A percentile compares a stretch with the other conserved stretches of the same genome.
These are phyloP conservation scores for Aspergillus uvarum DNA, from an alignment of 2,329 filamentous ascomycete genomes.

Conservation along the genomic window DNA sequence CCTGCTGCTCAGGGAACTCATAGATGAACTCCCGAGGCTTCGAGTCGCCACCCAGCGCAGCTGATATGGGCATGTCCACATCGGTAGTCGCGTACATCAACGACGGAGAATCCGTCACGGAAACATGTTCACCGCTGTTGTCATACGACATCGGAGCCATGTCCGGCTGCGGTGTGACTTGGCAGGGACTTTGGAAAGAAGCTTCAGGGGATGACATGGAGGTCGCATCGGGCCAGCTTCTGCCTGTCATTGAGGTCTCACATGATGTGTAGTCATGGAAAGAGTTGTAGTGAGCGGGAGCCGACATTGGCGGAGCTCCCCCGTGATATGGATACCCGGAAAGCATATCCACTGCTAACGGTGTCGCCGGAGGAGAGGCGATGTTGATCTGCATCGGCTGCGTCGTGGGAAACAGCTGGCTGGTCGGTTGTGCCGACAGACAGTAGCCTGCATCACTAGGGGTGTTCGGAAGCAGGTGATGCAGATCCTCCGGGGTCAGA, in stretches of 20 bases:
- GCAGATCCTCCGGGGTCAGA: conserved; percentile 44
- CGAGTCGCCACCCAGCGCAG: conserved; percentile 28
- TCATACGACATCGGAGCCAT: conserved; percentile 43
- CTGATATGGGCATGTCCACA: conserved; percentile 27
- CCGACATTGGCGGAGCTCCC: conserved; percentile 43
- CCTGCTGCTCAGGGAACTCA: conserved; percentile 46
- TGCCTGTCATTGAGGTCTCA: conserved; percentile 38
- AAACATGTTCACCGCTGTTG: conserved; percentile 29
- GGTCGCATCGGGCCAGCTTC: conserved; percentile 43
- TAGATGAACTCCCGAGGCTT: conserved; percentile 46
- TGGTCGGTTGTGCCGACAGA: conserved; percentile 34
- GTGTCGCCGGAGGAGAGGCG: conserved; percentile 47
- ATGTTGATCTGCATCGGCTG: conserved; percentile 44
- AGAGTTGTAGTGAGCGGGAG: conserved; percentile 43
- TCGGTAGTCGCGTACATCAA: conserved; percentile 36
- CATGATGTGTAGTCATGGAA: conserved; percentile 46
- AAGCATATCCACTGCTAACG: conserved; percentile 39
- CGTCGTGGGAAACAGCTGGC: conserved; percentile 38
- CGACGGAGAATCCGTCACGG: conserved; percentile 34
- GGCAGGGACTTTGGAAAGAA: conserved; percentile 34
- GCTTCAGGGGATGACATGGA: conserved; percentile 44
- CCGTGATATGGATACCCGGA: conserved; percentile 39
- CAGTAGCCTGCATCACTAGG: conserved; percentile 41
- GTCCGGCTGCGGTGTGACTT: conserved; percentile 32
- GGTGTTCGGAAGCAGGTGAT: conserved; percentile 42